These are phyloP conservation scores for Heterotrichella gracilis DNA, from an alignment of 352 stramenopile genomes.

Conservation along the genomic window DNA sequence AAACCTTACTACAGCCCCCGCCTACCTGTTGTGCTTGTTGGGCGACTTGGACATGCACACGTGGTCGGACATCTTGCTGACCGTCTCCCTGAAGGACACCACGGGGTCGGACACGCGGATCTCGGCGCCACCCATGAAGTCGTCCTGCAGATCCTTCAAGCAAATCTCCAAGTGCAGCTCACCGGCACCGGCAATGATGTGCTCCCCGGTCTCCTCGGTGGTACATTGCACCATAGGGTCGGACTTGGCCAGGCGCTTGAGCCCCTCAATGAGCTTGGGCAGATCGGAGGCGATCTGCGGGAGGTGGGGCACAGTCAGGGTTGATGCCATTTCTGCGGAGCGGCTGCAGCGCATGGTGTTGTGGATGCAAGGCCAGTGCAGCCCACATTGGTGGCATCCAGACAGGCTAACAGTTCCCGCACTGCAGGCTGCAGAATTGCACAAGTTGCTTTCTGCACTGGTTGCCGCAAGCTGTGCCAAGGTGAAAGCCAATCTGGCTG, in stretches of 20 bases:
- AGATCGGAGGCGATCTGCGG: conserved; percentile 86
- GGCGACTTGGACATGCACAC: conserved; percentile 92
- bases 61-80: conserved; percentile 62
- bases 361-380: too few species aligned
- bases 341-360: too few species aligned
- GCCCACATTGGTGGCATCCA: too few species aligned
- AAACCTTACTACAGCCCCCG: too few species aligned
- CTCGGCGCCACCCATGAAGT: conserved; percentile 77
- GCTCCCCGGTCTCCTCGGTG: conserved; percentile 91
- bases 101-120: conserved; percentile 94
- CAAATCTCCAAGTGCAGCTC: conserved; percentile 98
- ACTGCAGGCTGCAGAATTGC: too few species aligned
- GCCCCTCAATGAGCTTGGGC: conserved; percentile 94
- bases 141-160: conserved; percentile 96
- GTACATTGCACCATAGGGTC: conserved; percentile 98
- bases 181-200: conserved; percentile 94
- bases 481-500: too few species aligned
- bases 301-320: too few species aligned
- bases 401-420: too few species aligned
- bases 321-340: too few species aligned
- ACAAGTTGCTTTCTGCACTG: too few species aligned
- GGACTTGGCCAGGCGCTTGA: conserved; percentile 97
- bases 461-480: too few species aligned
- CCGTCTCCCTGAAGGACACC: conserved; percentile 94
- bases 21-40: conserved; percentile 99